These are phyloP conservation scores for Colletotrichum lentis DNA, from an alignment of 2,329 filamentous ascomycete genomes.

Conservation along the genomic window DNA sequence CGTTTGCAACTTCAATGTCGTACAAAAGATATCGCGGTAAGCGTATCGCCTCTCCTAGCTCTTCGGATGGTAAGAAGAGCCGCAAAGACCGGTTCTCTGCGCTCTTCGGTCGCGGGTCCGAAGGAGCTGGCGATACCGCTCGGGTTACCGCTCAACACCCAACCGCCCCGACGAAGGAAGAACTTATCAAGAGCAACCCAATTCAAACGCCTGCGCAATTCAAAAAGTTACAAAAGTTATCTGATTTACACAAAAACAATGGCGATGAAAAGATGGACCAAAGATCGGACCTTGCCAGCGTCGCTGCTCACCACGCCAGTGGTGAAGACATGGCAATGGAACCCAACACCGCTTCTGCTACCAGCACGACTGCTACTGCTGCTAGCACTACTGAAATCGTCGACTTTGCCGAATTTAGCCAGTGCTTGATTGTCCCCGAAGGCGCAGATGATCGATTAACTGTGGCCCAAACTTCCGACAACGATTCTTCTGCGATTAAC, in stretches of 20 bases:
- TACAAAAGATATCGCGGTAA: background rate
- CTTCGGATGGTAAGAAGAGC: background rate
- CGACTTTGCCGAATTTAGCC: background rate
- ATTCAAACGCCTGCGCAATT: background rate
- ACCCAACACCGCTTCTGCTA: background rate
- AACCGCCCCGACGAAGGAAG: background rate
- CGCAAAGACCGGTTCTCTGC: slow-evolving; percentile 15
- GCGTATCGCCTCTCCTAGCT: background rate
- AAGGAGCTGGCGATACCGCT: background rate
- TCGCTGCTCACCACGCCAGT: background rate
- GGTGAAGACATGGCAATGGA: background rate
- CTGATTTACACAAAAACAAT: background rate
- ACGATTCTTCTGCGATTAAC: background rate
- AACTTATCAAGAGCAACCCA: background rate
- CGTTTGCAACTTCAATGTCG: slow-evolving; percentile 11
- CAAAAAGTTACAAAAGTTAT: background rate
- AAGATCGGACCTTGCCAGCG: background rate
- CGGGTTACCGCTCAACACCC: background rate
- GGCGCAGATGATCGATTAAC: too few relatives aligned
- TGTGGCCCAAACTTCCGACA: background rate
- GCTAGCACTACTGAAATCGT: background rate
- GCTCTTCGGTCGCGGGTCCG: slow-evolving; percentile 12
- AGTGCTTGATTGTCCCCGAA: background rate
- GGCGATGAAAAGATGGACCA: background rate
- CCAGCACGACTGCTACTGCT: background rate